Evolutionary conservation across 1,284 basidiomycete genomes (phyloP).

Genomic region (Sporisorium sorghi): DNA sequence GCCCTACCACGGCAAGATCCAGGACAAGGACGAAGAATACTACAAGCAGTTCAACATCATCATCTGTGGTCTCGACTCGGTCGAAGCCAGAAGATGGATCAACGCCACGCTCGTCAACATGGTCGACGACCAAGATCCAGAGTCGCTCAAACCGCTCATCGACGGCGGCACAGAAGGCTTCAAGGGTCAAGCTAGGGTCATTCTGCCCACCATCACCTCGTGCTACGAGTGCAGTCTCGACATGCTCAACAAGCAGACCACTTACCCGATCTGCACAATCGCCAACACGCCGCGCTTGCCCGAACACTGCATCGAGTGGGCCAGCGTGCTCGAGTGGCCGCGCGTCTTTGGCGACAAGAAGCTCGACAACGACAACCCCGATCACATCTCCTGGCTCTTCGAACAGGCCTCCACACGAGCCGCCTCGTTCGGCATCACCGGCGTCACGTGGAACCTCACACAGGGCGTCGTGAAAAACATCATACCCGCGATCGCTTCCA

Average conservation of each 20-base stretch:
- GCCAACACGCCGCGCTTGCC: slow-evolving; percentile 97
- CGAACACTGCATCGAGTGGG: slow-evolving; percentile 99
- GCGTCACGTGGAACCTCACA: slow-evolving; percentile 96
- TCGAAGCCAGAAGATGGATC: slow-evolving; percentile 90
- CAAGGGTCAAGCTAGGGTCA: slow-evolving; percentile 97
- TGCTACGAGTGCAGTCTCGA: slow-evolving; percentile 99
- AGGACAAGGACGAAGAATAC: slow-evolving; percentile 95
- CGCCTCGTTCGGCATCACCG: slow-evolving; percentile 92
- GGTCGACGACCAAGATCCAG: slow-evolving; percentile 83
- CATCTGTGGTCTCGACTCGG: slow-evolving; percentile 96
- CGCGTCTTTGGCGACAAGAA: slow-evolving; percentile 77
- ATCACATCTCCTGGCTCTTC: slow-evolving; percentile 95
- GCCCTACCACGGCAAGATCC: slow-evolving; percentile 97
- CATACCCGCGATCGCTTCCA: slow-evolving; percentile 80
- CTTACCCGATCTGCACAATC: slow-evolving; percentile 98
- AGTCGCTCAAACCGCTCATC: slow-evolving; percentile 96
- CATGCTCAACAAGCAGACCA: slow-evolving; percentile 96
- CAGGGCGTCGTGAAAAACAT: slow-evolving; percentile 99
- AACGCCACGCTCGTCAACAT: slow-evolving; percentile 96
- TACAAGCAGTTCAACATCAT: slow-evolving; percentile 97
- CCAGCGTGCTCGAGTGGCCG: slow-evolving; percentile 98
- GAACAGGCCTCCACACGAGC: slow-evolving; percentile 79
- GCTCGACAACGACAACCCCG: slow-evolving; percentile 80
- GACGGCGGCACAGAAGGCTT: slow-evolving; percentile 99
- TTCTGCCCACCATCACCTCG: slow-evolving; percentile 91